Conservation (phyloP, 768 basidiomycete species). For the Stropharia rugosoannulata region DNA sequence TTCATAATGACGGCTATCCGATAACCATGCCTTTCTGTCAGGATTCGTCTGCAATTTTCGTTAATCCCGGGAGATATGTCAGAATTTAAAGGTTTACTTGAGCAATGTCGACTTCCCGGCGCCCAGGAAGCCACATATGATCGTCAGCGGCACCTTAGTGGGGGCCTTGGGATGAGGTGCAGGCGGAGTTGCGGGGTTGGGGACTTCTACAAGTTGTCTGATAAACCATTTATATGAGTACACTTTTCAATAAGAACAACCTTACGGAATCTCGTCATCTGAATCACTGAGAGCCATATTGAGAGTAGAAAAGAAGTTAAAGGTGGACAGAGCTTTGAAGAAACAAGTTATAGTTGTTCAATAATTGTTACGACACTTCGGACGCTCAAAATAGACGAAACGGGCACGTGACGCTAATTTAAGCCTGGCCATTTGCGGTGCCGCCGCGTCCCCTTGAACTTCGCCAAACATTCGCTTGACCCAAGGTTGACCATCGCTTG, state of each 20-base stretch:
- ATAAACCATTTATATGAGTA: not conserved
- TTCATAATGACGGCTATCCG: constrained; percentile 98
- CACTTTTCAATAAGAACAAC: not conserved
- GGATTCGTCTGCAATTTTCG: constrained; percentile 59
- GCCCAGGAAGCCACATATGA: constrained; percentile 94
- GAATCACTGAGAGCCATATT: constrained; percentile 19
- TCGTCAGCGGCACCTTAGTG: constrained; percentile 76
- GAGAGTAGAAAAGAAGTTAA: not conserved
- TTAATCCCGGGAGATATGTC: constrained; percentile 7
- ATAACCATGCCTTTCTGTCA: constrained; percentile 93
- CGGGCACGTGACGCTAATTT: constrained; percentile 16
- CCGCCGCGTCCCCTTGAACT: not conserved
- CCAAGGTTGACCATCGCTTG: too few species aligned
- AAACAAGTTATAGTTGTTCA: not conserved
- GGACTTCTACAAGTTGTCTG: constrained; percentile 18
- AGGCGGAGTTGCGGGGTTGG: constrained; percentile 5
- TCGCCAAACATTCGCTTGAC: not conserved
- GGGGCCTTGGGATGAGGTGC: constrained; percentile 2
- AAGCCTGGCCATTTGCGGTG: constrained; percentile 1
- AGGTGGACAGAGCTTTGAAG: not conserved
- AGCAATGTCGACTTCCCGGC: constrained; percentile 94
- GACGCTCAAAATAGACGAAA: not conserved
- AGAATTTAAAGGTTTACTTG: constrained; percentile 44
- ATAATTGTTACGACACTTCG: not conserved
- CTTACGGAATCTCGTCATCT: constrained; percentile 22